Evolutionary conservation across 1,139 yeast species (phyloP).

Genomic region (Oligophagozyma castellii): DNA sequence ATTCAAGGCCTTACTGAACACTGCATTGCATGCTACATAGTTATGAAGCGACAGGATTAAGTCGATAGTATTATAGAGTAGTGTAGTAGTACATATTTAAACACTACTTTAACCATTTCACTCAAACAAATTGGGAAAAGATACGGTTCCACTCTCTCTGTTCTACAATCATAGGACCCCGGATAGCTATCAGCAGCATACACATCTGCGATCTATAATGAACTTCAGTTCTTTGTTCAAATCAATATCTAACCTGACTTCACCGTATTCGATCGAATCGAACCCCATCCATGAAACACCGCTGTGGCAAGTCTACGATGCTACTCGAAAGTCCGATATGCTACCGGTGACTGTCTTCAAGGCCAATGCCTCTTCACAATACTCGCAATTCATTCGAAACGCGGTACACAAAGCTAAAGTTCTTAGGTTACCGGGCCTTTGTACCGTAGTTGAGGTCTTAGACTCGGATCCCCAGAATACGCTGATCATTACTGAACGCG

Average conservation of each 20-base stretch:
- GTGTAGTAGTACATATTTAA: too few relatives aligned
- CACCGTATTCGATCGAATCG: conserved; percentile 18
- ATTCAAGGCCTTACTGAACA: conserved; percentile 24
- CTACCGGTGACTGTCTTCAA: conserved; percentile 19
- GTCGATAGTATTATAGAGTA: too few relatives aligned
- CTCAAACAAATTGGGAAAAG: too few relatives aligned
- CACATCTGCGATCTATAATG: too few relatives aligned
- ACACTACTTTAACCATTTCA: too few relatives aligned
- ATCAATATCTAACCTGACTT: conserved; percentile 21
- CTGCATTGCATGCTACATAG: too few relatives aligned
- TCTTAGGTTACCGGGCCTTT: conserved; percentile 66
- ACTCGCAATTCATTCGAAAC: conserved; percentile 40
- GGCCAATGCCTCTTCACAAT: conserved; percentile 8
- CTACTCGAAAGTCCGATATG: conserved; percentile 25
- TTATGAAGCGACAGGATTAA: too few relatives aligned
- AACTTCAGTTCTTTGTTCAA: conserved; percentile 21
- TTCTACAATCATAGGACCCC: too few relatives aligned
- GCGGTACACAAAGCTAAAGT: conserved; percentile 51
- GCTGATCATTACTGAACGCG: conserved; percentile 70
- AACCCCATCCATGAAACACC: conserved; percentile 21
- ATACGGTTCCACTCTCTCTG: too few relatives aligned
- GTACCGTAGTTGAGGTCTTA: conserved; percentile 53
- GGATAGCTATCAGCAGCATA: too few relatives aligned
- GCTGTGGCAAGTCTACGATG: conserved; percentile 32
- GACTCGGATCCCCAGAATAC: conserved; percentile 45